Evolutionary conservation across 179 eudicot genomes (phyloP), one percentile per base, ranked within the genome.

Genomic region (Beta corolliflora): DNA sequence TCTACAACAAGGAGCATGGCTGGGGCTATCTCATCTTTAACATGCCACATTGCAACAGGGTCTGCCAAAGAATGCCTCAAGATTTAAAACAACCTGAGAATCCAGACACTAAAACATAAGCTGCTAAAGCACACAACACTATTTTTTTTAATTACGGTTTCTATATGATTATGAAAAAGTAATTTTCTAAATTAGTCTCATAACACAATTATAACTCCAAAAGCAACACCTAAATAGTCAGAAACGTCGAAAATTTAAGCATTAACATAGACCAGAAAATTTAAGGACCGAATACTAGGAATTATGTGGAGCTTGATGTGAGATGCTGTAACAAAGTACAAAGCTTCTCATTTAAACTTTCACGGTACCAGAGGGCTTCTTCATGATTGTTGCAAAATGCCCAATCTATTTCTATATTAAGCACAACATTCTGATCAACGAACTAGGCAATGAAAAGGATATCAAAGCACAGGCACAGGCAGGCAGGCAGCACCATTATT

Each of bases 61-160:
- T 92, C 99, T 96, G 99, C 91, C 94, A 94, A 95, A 92, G 87
- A 95, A 90, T 83, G 94, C 98, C 91, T 90, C 99, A 95, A 94
- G 92, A 84, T 91, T 90, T 92, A 88, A 88, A 88, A 84, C 82
- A 91, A 92, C 97, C 97, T 92, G 95, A 90, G 92, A 93, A 92
- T 86, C 86, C 93, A 93, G 82, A 93, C 86, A 89, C 93, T 93
- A 83, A 73, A 88, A 76, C 81, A 93, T 89, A 91, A 94, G 93
- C 88, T 81, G 82, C 88, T 85, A 85, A 83, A 69, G 85, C 87
- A 84, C 84, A 77, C 86, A 68, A 31, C 75, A 58, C 12, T 53
- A 77, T n/a, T n/a, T 54, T 55, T 41, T 46, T 31, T 36, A 36
- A 44, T 44, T 66, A 60, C 54, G 23, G 56, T 50, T 36, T 73